Evolutionary conservation across 1,284 basidiomycete genomes (phyloP), one percentile per base, ranked within the genome.

Genomic region (Sutorius eximius): DNA sequence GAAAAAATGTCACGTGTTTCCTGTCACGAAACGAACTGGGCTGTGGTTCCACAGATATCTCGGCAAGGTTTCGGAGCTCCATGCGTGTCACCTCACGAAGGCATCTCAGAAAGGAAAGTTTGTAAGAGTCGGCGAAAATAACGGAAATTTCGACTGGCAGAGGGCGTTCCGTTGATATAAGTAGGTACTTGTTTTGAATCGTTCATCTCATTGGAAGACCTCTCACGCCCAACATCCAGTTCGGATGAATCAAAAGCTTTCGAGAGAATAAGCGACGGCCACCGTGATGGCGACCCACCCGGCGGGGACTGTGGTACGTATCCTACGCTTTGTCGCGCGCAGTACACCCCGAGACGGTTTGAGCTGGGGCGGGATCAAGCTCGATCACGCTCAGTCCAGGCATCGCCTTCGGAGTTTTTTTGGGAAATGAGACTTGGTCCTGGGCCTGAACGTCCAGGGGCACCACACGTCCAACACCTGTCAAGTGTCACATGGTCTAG

Each of bases 101-200:
- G 38, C 48, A 62, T 62, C 62, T 55, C 54, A 37, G 52, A 52
- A 56, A 47, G 40, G 46, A 16, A 48, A 40, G 37, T 33, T 46
- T 37, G 43, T 44, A 57, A 57, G 24, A 22, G 43, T n/a, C 50
- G 37, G 55, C 70, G 65, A 71, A 63, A 69, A 59, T 32, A 50
- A 47, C 67, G 66, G 65, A 50, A 15, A 41, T 11, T 55, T 56
- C 44, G 37, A 47, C 45, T 22, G 38, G 8, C 22, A 24, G 20
- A 41, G 15, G 33, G 37, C 43, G 24, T 41, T 34, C 15, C 33
- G 48, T 22, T 47, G 37, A 59, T 43, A 8, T 9, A 20, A 27
- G 18, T 18, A 51, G 42, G n/a, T 20, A 51, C 42, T 27, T 37
- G 18, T 18, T 22, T 51, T 24, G 45, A 43, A 33, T 33, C 38